Evolutionary conservation across 2,329 filamentous ascomycete genomes (phyloP), one percentile per base, ranked within the genome.

Genomic region (Monilinia aucupariae): DNA sequence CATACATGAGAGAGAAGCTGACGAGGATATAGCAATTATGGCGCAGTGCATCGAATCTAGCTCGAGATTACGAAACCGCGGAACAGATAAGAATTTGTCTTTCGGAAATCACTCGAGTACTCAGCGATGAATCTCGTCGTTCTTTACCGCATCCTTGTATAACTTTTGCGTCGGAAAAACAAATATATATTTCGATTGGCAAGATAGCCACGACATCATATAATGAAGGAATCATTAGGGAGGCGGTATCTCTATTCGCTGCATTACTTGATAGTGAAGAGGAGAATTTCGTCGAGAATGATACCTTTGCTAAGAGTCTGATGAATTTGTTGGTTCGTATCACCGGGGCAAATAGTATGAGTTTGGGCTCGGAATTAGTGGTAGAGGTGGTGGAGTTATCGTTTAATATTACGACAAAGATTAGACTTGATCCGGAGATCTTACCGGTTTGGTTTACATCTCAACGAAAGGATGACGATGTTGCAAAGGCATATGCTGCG

Each of bases 401-500:
- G 51, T 99, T 99, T 78, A 96, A 93, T 66, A 92, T 99, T 68
- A 91, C 94, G 25, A 96, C 94, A 68, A 97, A 97, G 81, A 96
- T 99, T 69, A 84, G 94, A 52, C 80, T 97, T 65, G 89, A 96
- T 69, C 92, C 94, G 5, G 84, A 87, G 64, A 93, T 97, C 61
- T 78, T 99, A 53, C 85, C 90, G 1, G 89, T 91, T 20, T 99
- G 94, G 94, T 99, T 99, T 77, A 89, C 88, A 67, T 84, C 85
- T 9, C 80, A 81, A 41, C 61, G 68, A 27, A 75, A 67, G n/a
- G 68, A 69, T 45, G 70, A 71, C 12, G 73, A 60, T 10, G 25
- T 43, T 3, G 72, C 75, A 2, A 70, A 76, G 22, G 48, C 71
- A 73, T 5, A 74, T 76, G 50, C 41, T 22, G 76, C 75, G 22